These are phyloP conservation scores for Globisporangium viniferum DNA, from an alignment of 352 stramenopile species.

Conservation along the genomic window DNA sequence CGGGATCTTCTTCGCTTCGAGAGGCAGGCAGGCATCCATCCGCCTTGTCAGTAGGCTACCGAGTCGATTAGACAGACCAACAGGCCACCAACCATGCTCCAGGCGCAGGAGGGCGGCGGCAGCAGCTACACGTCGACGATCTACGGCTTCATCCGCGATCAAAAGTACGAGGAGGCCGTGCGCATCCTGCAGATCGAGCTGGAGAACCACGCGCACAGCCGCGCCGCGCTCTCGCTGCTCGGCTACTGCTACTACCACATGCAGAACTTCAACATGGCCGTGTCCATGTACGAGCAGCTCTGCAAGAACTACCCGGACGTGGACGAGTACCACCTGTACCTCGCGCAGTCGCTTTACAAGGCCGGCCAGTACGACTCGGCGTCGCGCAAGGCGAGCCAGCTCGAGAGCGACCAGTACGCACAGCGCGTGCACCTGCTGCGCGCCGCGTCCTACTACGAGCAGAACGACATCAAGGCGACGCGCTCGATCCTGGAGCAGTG, in stretches of 20 bases:
- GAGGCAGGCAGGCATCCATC: background rate
- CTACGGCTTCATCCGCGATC: slow-evolving; percentile 93
- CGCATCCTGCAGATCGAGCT: slow-evolving; percentile 90
- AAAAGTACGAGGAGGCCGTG: slow-evolving; percentile 93
- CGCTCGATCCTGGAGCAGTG: slow-evolving; percentile 91
- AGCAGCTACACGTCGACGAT: slow-evolving; percentile 92
- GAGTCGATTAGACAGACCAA: background rate
- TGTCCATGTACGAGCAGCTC: slow-evolving; percentile 94
- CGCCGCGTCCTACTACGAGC: slow-evolving; percentile 94
- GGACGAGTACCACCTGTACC: slow-evolving; percentile 95
- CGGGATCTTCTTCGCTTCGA: background rate
- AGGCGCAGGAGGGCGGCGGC: slow-evolving; percentile 56
- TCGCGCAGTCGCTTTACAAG: slow-evolving; percentile 95
- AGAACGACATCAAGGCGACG: slow-evolving; percentile 92
- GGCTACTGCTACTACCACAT: slow-evolving; percentile 98
- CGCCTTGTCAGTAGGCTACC: background rate
- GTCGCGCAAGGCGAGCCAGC: slow-evolving; percentile 74
- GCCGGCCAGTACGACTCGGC: slow-evolving; percentile 76
- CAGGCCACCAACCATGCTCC: slow-evolving; percentile 39
- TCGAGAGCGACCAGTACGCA: slow-evolving; percentile 84
- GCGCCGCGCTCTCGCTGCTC: slow-evolving; percentile 92
- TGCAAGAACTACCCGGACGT: slow-evolving; percentile 91
- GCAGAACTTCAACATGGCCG: slow-evolving; percentile 90
- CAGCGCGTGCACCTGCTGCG: slow-evolving; percentile 86
- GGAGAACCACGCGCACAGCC: slow-evolving; percentile 91